Evolutionary conservation across 192 early-diverging fungal species (phyloP).

Genomic region (Coemansia sp.): DNA sequence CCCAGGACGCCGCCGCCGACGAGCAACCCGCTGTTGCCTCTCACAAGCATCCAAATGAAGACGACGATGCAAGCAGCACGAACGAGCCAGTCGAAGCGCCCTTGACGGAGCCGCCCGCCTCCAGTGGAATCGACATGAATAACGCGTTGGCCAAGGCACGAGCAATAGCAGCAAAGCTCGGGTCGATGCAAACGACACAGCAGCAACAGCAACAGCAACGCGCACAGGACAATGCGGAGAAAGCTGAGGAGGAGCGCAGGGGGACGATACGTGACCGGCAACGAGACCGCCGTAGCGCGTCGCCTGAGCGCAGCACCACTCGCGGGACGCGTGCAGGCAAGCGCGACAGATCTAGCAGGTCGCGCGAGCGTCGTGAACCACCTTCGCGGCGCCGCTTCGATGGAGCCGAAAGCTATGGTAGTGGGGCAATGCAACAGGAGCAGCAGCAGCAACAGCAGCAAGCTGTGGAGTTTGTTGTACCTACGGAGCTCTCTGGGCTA

Average conservation of each 20-base stretch:
- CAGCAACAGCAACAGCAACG: too few species aligned
- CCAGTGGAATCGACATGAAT: constrained; percentile 55
- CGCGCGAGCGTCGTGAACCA: constrained; percentile 2
- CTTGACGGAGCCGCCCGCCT: background rate
- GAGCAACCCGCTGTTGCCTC: background rate
- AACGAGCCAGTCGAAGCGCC: background rate
- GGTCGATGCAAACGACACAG: constrained; percentile 33
- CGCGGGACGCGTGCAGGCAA: constrained; percentile 21
- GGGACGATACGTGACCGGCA: background rate
- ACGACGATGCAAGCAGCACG: background rate
- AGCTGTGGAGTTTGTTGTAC: constrained; percentile 59
- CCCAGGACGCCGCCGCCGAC: background rate
- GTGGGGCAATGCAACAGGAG: background rate
- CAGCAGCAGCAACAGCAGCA: constrained; percentile 1
- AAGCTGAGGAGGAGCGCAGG: background rate
- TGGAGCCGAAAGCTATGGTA: background rate
- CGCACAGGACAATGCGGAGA: too few species aligned
- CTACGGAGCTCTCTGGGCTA: constrained; percentile 70
- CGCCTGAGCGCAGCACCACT: constrained; percentile 17
- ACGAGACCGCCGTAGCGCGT: constrained; percentile 40
- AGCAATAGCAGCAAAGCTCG: constrained; percentile 75
- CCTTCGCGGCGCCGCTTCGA: constrained; percentile 23
- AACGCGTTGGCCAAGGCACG: constrained; percentile 75
- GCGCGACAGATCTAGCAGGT: constrained; percentile 22
- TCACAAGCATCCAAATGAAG: too few species aligned